Base-by-base conservation (phyloP, 75 land plant species). In the Chamaecyparis obtusa region DNA sequence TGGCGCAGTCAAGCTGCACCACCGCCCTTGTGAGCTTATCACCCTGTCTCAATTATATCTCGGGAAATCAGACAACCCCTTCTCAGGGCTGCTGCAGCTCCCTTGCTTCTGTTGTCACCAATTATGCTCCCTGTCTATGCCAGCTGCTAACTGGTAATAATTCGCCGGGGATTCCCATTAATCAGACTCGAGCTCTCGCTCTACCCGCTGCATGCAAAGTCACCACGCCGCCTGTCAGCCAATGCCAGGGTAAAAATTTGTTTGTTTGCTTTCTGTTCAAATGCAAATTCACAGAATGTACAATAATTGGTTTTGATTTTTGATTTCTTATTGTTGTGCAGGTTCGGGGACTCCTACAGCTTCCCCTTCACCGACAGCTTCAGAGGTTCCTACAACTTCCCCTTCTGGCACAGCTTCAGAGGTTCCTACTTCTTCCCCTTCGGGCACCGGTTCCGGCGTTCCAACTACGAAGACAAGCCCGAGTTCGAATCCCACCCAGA, bases 111-210 rank as follows among this genome's bases (percentile, higher is more conserved):
- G 90, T 85, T 27, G 86, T 85, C 39, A 9, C 37, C 0, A 37
- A 60, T 81, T 77, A 71, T 16, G 51, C 64, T 57, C 85, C 37
- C 16, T 91, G 92, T 83, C 69, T 91, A 83, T 91, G 92, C 74
- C 87, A 89, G 55, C 76, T 89, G 36, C n/a, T 86, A 17, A 82
- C n/a, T 27, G 13, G 13, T 24, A 71, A 71, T 32, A 71, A 71
- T 32, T n/a, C 75, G 75, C 54, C 10, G 54, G 54, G 54, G 15
- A 51, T 51, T 51, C 75, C 75, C 1, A 71, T 71, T n/a, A 77
- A 77, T 17, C 80, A 77, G 41, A 77, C 80, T 35, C 80, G 37
- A 35, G 80, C 80, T 36, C 11, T 77, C 21, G 80, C 37, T 5
- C 9, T 77, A 43, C 80, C 80, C 0, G 37, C 16, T 19, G 4